Evolutionary conservation across 1,284 basidiomycete species (phyloP).

Genomic region (Moesziomyces sp.): DNA sequence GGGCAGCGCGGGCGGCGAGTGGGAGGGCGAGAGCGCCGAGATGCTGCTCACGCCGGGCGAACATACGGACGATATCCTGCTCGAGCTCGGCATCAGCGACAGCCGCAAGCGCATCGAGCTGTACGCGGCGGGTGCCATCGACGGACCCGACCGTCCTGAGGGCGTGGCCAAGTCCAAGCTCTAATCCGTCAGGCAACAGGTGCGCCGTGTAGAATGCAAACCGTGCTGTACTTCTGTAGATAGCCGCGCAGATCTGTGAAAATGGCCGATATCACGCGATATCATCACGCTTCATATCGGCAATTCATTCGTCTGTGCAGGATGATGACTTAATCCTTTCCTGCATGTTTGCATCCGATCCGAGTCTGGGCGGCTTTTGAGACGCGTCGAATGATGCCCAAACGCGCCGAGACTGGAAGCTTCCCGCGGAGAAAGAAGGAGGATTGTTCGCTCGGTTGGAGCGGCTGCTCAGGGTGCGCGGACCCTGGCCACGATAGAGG

Average conservation of each 20-base stretch:
- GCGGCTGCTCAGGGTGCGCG: background rate
- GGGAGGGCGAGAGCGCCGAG: constrained; percentile 28
- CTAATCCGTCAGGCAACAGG: background rate
- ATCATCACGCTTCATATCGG: too few species aligned
- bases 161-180: constrained; percentile 37
- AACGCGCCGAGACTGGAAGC: too few species aligned
- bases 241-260: too few species aligned
- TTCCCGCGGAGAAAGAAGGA: constrained; percentile 6
- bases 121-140: constrained; percentile 45
- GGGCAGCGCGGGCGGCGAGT: constrained; percentile 42
- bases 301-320: too few species aligned
- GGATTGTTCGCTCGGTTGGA: background rate
- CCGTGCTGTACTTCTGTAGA: too few species aligned
- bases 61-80: constrained; percentile 61
- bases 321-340: too few species aligned
- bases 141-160: constrained; percentile 47
- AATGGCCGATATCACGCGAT: too few species aligned
- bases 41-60: constrained; percentile 62
- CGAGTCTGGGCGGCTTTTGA: constrained; percentile 5
- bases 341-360: constrained; percentile 1
- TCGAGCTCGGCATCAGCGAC: constrained; percentile 41
- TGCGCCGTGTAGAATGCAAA: too few species aligned
- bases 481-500: background rate
- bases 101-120: constrained; percentile 33
- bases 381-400: background rate